phyloP scores from a whole-genome alignment of 306 rosid species.

The Senna tora region DNA sequence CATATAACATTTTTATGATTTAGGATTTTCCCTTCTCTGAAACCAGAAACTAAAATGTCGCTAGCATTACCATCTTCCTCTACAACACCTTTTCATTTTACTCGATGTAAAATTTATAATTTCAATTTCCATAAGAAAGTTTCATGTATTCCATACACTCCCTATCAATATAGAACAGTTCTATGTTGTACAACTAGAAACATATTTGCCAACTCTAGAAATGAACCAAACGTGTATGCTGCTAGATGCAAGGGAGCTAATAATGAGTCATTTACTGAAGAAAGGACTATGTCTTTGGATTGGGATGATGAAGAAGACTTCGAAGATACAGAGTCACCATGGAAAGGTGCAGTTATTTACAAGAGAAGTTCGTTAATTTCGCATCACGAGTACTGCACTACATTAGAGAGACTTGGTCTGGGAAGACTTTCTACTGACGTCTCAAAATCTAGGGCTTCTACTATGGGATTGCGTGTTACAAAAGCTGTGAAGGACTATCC shows the following conservation, averaged over 20 bases:
- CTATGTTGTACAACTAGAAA: constrained; percentile 20
- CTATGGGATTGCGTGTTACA: constrained; percentile 80
- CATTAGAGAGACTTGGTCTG: constrained; percentile 90
- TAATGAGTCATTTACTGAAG: constrained; percentile 46
- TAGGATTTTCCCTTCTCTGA: constrained; percentile 31
- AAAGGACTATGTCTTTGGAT: constrained; percentile 40
- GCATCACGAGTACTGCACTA: constrained; percentile 88
- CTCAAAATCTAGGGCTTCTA: constrained; percentile 74
- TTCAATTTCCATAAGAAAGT: constrained; percentile 37
- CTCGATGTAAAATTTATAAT: constrained; percentile 31
- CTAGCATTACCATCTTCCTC: constrained; percentile 50
- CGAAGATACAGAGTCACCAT: constrained; percentile 61
- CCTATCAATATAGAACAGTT: constrained; percentile 37
- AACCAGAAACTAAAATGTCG: constrained; percentile 55
- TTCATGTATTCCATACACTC: constrained; percentile 35
- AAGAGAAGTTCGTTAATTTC: constrained; percentile 64
- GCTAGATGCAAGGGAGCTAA: constrained; percentile 42
- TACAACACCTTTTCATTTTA: constrained; percentile 46
- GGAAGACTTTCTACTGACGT: constrained; percentile 68
- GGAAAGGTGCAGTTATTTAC: constrained; percentile 92
- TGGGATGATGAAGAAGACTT: constrained; percentile 55
- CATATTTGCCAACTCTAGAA: constrained; percentile 22
- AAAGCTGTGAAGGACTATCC: constrained; percentile 80
- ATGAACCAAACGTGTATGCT: constrained; percentile 33
- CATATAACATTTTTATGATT: constrained; percentile 27